Evolutionary conservation across 2,329 filamentous ascomycete genomes (phyloP), one percentile per base, ranked within the genome.

Genomic region (Neonectria magnoliae): DNA sequence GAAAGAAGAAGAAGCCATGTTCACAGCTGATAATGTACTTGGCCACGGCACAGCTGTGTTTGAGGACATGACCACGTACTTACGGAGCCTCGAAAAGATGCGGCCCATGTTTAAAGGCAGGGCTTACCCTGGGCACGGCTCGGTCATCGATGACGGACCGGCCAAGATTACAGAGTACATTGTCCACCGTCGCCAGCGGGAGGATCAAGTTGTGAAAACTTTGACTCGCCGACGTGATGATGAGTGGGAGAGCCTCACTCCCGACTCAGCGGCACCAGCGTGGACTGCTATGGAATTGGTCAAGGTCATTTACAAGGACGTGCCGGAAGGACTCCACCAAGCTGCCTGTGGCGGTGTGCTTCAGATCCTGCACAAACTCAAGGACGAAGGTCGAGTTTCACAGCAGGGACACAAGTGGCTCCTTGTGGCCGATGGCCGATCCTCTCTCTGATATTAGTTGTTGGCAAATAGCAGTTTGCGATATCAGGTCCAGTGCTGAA

Each of bases 41-140:
- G 94, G 94, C 1, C 92, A 97, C 65, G 93, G 93, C 13, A 97
- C 93, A 2, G 90, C 92, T 4, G 93, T 96, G 0, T 97, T 97
- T 70, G 93, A 97, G 76, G 88, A 96, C 68, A 83, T 97, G 9
- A 77, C 81, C 1, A 80, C 82, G 0, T 97, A 97, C 76, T 81
- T 97, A 67, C 75, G 78, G 20, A 93, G 89, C 64, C 82, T 97
- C 13, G 83, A 88, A 42, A 84, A 84, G 68, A 96, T 97, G 93
- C 82, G 84, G 50, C 77, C 79, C 22, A 81, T 89, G 7, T 92
- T 93, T 71, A 79, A 78, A 1, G 91, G 92, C 1, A 83, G 88
- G 52, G 93, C 90, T 2, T 98, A 97, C 76, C 95, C 96, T 0
- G 95, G 93, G 4, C 96, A 99, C 74, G 96, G 96, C 0, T 86